These are phyloP conservation scores for Chondrostereum purpureum DNA, from an alignment of 1,284 basidiomycete genomes.

Conservation along the genomic window DNA sequence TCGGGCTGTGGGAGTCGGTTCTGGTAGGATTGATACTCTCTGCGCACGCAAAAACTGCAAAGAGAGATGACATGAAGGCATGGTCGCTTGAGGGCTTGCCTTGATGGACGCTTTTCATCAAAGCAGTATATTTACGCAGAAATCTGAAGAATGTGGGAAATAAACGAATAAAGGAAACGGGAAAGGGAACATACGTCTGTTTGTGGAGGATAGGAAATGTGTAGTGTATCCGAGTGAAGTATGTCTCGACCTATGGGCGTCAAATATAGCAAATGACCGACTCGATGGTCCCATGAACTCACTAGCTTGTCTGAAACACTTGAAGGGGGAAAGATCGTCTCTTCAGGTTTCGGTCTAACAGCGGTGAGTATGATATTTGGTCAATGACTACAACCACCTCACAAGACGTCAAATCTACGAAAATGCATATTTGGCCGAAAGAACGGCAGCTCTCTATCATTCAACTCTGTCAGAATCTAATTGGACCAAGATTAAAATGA, in stretches of 20 bases:
- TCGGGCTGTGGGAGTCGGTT: too few species aligned
- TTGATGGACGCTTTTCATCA: slow-evolving; percentile 11
- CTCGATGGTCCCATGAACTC: not conserved
- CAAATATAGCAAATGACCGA: not conserved
- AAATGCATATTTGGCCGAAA: slow-evolving; percentile 14
- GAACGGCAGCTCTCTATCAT: slow-evolving; percentile 15
- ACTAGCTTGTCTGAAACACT: slow-evolving; percentile 16
- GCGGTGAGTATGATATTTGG: not conserved
- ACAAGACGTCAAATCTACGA: slow-evolving; percentile 12
- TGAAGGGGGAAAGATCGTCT: slow-evolving; percentile 14
- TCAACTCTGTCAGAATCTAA: not conserved
- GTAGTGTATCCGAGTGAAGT: slow-evolving; percentile 15
- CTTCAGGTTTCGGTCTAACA: slow-evolving; percentile 14
- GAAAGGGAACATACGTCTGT: slow-evolving; percentile 14
- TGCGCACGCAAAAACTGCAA: slow-evolving; percentile 18
- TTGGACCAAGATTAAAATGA: not conserved
- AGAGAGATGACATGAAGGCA: slow-evolving; percentile 13
- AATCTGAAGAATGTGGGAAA: too few species aligned
- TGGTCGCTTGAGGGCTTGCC: slow-evolving; percentile 12
- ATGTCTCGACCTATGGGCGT: slow-evolving; percentile 5
- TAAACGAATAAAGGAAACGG: too few species aligned
- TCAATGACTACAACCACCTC: slow-evolving; percentile 4
- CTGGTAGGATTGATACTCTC: not conserved
- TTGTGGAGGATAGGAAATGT: slow-evolving; percentile 17
- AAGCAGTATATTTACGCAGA: slow-evolving; percentile 12